A percentile compares a stretch with the other conserved stretches of the same genome.
Evolutionary conservation across 2,329 filamentous ascomycete genomes (phyloP).

Genomic region (Colletotrichum lini): DNA sequence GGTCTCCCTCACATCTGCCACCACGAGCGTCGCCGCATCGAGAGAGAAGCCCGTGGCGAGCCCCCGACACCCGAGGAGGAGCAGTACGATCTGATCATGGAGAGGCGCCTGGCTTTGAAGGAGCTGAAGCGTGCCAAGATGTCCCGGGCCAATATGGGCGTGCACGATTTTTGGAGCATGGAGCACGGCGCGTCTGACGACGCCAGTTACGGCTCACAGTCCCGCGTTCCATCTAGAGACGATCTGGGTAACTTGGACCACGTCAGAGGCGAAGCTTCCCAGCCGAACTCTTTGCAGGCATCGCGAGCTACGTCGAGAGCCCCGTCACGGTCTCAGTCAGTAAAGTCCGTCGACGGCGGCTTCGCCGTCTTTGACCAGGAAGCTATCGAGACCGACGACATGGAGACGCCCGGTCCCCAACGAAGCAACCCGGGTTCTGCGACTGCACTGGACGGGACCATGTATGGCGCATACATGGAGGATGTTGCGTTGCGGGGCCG

Average conservation of each 20-base stretch:
- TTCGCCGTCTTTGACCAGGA: conserved; percentile 30
- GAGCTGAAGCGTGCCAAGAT: conserved; percentile 71
- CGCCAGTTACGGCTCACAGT: conserved; percentile 57
- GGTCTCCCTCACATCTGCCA: conserved; percentile 86
- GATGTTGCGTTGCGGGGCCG: conserved; percentile 73
- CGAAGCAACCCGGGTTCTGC: conserved; percentile 64
- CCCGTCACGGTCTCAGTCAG: conserved; percentile 64
- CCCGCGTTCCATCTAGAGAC: conserved; percentile 59
- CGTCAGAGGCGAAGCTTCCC: conserved; percentile 51
- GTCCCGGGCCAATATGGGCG: conserved; percentile 63
- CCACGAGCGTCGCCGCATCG: conserved; percentile 85
- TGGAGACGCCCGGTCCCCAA: conserved; percentile 67
- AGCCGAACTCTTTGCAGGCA: conserved; percentile 55
- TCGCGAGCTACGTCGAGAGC: conserved; percentile 61
- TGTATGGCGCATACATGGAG: conserved; percentile 79
- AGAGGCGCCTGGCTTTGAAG: conserved; percentile 71
- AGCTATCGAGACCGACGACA: conserved; percentile 61
- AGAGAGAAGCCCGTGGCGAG: conserved; percentile 77
- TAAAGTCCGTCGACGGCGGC: conserved; percentile 53
- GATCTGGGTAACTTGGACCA: conserved; percentile 55
- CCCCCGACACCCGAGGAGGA: conserved; percentile 72
- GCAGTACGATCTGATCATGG: conserved; percentile 70
- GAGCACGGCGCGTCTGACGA: conserved; percentile 79
- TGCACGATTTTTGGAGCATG: conserved; percentile 84
- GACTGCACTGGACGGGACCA: conserved; percentile 79